phyloP scores from a whole-genome alignment of 2,329 filamentous ascomycete species.

The Nothophaeocryptopus gaeumannii region DNA sequence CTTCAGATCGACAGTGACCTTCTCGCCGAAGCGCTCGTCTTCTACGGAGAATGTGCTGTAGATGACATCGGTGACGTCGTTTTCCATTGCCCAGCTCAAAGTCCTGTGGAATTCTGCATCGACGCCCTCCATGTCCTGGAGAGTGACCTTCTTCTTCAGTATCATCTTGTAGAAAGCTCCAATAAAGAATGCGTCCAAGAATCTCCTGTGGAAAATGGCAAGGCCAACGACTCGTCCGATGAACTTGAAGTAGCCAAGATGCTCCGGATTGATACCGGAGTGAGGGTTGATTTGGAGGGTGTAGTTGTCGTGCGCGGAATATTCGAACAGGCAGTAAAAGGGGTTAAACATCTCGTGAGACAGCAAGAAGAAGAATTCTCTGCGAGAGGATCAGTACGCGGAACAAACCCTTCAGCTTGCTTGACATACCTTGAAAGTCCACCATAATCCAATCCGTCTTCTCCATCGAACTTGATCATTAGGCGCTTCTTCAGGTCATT shows the following conservation, averaged over 20 bases:
- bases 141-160: constrained; percentile 81
- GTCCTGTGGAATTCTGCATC: constrained; percentile 97
- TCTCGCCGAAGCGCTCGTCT: constrained; percentile 93
- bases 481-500: constrained; percentile 95
- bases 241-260: constrained; percentile 99
- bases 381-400: constrained; percentile 37
- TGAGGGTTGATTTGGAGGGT: constrained; percentile 99
- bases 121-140: constrained; percentile 98
- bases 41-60: constrained; percentile 97
- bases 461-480: constrained; percentile 99
- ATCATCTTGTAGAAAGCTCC: constrained; percentile 99
- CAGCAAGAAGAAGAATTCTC: constrained; percentile 98
- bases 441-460: constrained; percentile 96
- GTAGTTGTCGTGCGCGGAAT: constrained; percentile 99
- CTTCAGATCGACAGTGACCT: constrained; percentile 90
- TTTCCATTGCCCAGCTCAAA: constrained; percentile 95
- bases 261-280: constrained; percentile 97
- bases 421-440: constrained; percentile 72
- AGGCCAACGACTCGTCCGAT: constrained; percentile 95
- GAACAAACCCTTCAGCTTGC: not conserved
- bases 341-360: constrained; percentile 99
- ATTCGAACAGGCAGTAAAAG: constrained; percentile 99
- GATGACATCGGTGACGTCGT: constrained; percentile 91
- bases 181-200: constrained; percentile 98
- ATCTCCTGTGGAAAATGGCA: constrained; percentile 96